Evolutionary conservation across 257 asterid genomes (phyloP).

Genomic region (Solanum piurae): DNA sequence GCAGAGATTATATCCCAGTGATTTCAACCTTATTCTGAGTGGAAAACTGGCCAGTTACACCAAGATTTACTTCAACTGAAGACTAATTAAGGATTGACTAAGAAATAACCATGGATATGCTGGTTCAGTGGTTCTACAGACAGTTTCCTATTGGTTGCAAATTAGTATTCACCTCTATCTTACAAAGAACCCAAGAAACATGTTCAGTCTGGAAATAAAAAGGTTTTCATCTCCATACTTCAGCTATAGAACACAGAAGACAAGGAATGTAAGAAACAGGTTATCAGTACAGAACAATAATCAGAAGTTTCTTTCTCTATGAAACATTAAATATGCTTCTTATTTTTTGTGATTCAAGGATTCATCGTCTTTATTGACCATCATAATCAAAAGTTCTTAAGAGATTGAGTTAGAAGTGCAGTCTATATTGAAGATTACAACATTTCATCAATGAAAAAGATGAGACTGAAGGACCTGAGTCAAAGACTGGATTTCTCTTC

Average conservation of each 20-base stretch:
- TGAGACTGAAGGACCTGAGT: constrained; percentile 33
- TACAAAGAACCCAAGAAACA: background rate
- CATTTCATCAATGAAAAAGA: background rate
- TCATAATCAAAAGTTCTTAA: background rate
- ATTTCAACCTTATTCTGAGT: background rate
- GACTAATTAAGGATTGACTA: background rate
- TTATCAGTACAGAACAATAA: background rate
- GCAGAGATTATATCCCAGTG: background rate
- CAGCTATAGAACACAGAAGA: background rate
- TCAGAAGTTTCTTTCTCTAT: background rate
- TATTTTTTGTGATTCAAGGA: background rate
- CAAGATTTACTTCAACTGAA: background rate
- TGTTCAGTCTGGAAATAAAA: background rate
- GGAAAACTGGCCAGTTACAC: background rate
- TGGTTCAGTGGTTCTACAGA: background rate
- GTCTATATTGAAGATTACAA: background rate
- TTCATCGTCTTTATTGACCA: background rate
- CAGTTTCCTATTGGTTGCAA: background rate
- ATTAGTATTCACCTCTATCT: background rate
- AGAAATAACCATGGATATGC: background rate
- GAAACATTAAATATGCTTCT: background rate
- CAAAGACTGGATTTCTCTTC: constrained; percentile 70
- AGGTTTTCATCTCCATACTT: background rate
- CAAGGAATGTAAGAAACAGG: background rate
- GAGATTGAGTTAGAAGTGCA: background rate